These are phyloP conservation scores for Epichloe scottii DNA, from an alignment of 2,329 filamentous ascomycete species.

Conservation along the genomic window DNA sequence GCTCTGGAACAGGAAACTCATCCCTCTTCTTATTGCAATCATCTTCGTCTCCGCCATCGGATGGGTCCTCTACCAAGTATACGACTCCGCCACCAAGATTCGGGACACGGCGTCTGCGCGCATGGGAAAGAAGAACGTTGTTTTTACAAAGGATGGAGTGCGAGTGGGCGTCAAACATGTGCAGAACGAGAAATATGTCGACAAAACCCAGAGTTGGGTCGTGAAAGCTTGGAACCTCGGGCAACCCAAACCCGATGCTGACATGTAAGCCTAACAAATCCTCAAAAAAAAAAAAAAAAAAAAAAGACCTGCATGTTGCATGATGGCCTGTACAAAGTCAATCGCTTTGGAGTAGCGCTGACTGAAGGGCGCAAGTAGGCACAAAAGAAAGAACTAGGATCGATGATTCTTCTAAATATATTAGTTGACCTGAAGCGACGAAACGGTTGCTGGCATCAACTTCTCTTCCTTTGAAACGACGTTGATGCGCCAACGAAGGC, in stretches of 20 bases:
- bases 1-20: constrained; percentile 35
- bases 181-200: constrained; percentile 57
- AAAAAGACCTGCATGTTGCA: too few species aligned
- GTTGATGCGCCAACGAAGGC: not conserved
- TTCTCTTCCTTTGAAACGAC: not conserved
- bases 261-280: constrained; percentile 9
- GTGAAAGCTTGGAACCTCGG: constrained; percentile 55
- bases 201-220: constrained; percentile 56
- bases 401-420: not conserved
- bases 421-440: not conserved
- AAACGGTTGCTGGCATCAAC: too few species aligned
- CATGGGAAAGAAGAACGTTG: constrained; percentile 64
- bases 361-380: not conserved
- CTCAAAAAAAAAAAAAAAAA: too few species aligned
- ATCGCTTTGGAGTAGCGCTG: not conserved
- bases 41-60: constrained; percentile 39
- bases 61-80: constrained; percentile 62
- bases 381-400: constrained; percentile 6
- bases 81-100: constrained; percentile 54
- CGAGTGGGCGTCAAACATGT: constrained; percentile 59
- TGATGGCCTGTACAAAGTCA: not conserved
- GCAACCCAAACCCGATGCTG: constrained; percentile 14
- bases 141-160: constrained; percentile 63
- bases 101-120: constrained; percentile 51
- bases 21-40: constrained; percentile 57